Evolutionary conservation across 225 moss, liverwort and hornwort genomes (phyloP), one percentile per base, ranked within the genome.

Genomic region (Pleurozium schreberi): DNA sequence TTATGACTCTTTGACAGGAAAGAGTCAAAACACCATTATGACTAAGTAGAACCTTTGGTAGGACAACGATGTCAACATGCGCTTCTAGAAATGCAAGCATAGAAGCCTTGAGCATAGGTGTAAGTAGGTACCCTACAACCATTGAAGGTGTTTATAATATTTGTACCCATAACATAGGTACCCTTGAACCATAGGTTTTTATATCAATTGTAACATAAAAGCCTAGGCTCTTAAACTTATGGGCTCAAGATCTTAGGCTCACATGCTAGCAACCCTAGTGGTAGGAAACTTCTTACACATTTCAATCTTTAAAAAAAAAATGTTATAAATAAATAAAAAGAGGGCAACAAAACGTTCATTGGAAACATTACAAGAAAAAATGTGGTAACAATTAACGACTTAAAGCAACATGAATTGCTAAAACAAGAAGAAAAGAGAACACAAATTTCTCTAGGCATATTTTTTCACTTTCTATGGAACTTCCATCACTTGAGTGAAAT

Each of bases 1-100:
- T 20, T 13, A 20, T 11, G 4, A 75, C 17, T 49, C 5, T 50
- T 50, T 75, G 2, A 20, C 5, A 4, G 0, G 3, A 0, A 74
- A 49, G 5, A 75, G 8, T 50, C 49, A 34, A 34, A 52, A 34
- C 1, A 6, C 5, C 34, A 75, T 34, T 34, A 8, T 4, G 1
- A 13, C 34, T 75, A 50, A 8, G 12, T 49, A 1, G 13, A 50
- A 50, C 14, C 34, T 34, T 76, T 36, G 5, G 19, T 75, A 75
- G 49, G 49, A 49, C 49, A 49, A 49, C 49, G 49, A 49, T 11
- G 11, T 49, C 11, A 49, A 11, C 11, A 11, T 49, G 49, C 11
- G 49, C 8, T 8, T 49, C 49, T 49, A 49, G 49, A 49, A 49
- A 49, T 11, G 49, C 49, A 49, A 49, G n/a, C n/a, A n/a, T n/a